Conservation (phyloP, 805 yeast species). For the Komagataella phaffii region DNA sequence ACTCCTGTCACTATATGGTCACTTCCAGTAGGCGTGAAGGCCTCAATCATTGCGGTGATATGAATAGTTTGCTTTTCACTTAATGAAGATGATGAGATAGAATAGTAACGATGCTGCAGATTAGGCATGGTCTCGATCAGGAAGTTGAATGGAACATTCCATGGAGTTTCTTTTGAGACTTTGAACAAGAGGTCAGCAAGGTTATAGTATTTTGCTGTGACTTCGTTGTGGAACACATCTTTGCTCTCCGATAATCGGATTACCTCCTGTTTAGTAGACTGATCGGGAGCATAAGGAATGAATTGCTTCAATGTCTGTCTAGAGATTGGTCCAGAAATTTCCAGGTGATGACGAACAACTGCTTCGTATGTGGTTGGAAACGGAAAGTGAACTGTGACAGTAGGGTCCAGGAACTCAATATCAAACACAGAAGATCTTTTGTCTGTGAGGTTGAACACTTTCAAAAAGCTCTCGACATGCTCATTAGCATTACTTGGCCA, state of each 20-base stretch:
- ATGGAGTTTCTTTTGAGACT: constrained; percentile 51
- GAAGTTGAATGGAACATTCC: constrained; percentile 82
- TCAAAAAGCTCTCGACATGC: constrained; percentile 52
- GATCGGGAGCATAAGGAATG: constrained; percentile 72
- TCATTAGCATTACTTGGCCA: constrained; percentile 87
- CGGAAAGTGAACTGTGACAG: constrained; percentile 44
- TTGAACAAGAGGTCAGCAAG: constrained; percentile 59
- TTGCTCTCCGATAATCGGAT: constrained; percentile 53
- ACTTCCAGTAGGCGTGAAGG: constrained; percentile 21
- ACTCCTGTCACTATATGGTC: constrained; percentile 61
- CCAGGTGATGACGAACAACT: constrained; percentile 73
- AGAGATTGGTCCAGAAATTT: constrained; percentile 86
- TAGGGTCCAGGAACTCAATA: constrained; percentile 58
- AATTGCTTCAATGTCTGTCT: constrained; percentile 70
- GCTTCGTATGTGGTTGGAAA: constrained; percentile 85
- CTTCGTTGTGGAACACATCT: constrained; percentile 48
- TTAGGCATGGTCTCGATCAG: constrained; percentile 70
- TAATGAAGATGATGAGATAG: constrained; percentile 82
- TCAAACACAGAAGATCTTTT: constrained; percentile 44
- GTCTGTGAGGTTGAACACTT: constrained; percentile 43
- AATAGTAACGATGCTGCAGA: constrained; percentile 89
- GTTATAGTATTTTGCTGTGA: constrained; percentile 50
- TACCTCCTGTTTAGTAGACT: constrained; percentile 34
- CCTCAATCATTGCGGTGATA: constrained; percentile 88
- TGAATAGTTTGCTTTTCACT: constrained; percentile 65